Conservation (phyloP, 225 moss, liverwort and hornwort genomes). For the Straminergon stramineum region DNA sequence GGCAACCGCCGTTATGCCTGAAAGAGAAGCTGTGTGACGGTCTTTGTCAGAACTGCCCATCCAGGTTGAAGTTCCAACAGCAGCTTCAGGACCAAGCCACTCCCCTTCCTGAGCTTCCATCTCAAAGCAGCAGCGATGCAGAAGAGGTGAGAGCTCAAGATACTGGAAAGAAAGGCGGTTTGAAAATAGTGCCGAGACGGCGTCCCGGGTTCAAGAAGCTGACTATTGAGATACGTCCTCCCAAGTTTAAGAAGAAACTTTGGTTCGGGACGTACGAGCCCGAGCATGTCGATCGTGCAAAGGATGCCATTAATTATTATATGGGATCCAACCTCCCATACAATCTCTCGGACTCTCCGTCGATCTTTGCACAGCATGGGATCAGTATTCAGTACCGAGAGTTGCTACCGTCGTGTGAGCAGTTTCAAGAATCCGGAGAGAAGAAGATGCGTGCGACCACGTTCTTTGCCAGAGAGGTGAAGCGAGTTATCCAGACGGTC, state of each 20-base stretch:
- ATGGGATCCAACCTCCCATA: background rate
- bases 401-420: constrained; percentile 7
- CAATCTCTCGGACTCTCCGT: background rate
- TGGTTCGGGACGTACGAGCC: constrained; percentile 27
- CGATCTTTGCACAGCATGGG: background rate
- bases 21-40: background rate
- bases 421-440: background rate
- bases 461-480: constrained; percentile 9
- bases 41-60: constrained; percentile 6
- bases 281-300: background rate
- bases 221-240: constrained; percentile 18
- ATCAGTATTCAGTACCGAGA: constrained; percentile 1
- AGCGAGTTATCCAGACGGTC: background rate
- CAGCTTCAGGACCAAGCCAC: background rate
- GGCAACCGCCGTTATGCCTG: background rate
- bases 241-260: constrained; percentile 28
- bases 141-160: background rate
- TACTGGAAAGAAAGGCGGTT: background rate
- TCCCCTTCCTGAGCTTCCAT: background rate
- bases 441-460: background rate
- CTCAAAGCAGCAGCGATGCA: background rate
- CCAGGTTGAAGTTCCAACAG: background rate
- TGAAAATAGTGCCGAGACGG: background rate
- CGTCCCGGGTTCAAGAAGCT: constrained; percentile 12
- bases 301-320: constrained; percentile 16